Base-by-base conservation (phyloP, 495 filamentous ascomycete species). In the Penicillium waksmanii region DNA sequence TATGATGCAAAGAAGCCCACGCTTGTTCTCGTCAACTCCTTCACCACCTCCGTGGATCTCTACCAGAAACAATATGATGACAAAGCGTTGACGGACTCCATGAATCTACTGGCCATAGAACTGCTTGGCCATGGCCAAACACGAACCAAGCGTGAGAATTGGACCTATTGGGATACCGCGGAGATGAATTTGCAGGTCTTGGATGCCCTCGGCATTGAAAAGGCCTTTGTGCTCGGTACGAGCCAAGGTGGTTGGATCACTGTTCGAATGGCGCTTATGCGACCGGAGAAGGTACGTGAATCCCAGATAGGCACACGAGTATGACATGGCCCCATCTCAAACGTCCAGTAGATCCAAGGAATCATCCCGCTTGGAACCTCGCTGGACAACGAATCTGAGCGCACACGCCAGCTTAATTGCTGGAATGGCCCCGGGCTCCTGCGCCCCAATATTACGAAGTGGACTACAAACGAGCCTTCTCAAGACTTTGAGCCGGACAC, bases 161-260 rank as follows among this genome's bases (percentile, higher is more conserved):
- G 68, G 55, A 84, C 78, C 0, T 84, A 84, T 57, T 84, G 81
- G 81, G 80, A 83, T 59, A 76, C 80, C 0, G 80, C 79, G 1
- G 58, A 73, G 18, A 80, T 83, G 78, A 79, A 78, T 40, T 35
- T 83, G 18, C 77, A 82, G 58, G 76, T 82, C 10, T 57, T 84
- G 73, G 77, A 84, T 17, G 73, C 70, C 3, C 62, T 89, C 15
- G 72, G 77, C 1, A 76, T 89, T 51, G 60, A 79, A 17, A 81
- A 82, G 65, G 82, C 80, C 7, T 87, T 85, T 58, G 77, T 77
- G 0, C 64, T 88, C 8, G 85, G 87, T 4, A 86, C 84, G 1
- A 85, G 81, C 59, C 86, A 89, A 64, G 86, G 87, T 2, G 85
- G 84, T 0, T 89, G 82, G 83, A 79, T 89, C 11, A 80, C 79